Percentiles rank a stretch among this genome's conserved stretches.
These are phyloP conservation scores for Syzygium aromaticum DNA, from an alignment of 345 rosid genomes.

Conservation along the genomic window DNA sequence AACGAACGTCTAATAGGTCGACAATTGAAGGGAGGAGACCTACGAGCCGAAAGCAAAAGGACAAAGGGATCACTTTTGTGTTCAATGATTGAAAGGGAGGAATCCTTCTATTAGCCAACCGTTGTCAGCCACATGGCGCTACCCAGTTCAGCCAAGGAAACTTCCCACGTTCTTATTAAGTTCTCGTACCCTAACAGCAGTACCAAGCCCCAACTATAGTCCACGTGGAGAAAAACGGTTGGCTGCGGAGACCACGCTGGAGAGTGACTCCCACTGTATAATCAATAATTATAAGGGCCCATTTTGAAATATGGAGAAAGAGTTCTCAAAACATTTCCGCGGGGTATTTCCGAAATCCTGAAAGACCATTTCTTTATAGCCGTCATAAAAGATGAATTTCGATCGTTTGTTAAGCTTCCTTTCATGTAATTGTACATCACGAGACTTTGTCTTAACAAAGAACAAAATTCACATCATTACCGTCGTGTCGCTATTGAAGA, in stretches of 20 bases:
- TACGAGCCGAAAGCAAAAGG: background rate
- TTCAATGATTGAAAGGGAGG: background rate
- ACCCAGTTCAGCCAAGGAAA: background rate
- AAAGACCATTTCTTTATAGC: background rate
- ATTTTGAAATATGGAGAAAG: background rate
- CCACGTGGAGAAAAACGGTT: background rate
- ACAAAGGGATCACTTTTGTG: slow-evolving; percentile 13
- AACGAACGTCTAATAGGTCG: background rate
- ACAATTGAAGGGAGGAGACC: background rate
- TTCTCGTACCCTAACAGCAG: slow-evolving; percentile 10
- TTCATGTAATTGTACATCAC: background rate
- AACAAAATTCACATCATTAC: background rate
- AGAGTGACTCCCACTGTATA: background rate
- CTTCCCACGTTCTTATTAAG: slow-evolving; percentile 7
- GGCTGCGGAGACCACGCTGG: background rate
- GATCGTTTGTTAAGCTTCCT: background rate
- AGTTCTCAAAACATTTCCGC: background rate
- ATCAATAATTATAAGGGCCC: background rate
- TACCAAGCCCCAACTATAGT: background rate
- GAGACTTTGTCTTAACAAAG: background rate
- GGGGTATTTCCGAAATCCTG: background rate
- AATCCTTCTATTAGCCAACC: background rate
- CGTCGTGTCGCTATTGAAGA: background rate
- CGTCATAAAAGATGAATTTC: background rate
- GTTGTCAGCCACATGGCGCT: background rate